Conservation (phyloP, 2,329 filamentous ascomycete genomes). For the Fusarium tuaranense region DNA sequence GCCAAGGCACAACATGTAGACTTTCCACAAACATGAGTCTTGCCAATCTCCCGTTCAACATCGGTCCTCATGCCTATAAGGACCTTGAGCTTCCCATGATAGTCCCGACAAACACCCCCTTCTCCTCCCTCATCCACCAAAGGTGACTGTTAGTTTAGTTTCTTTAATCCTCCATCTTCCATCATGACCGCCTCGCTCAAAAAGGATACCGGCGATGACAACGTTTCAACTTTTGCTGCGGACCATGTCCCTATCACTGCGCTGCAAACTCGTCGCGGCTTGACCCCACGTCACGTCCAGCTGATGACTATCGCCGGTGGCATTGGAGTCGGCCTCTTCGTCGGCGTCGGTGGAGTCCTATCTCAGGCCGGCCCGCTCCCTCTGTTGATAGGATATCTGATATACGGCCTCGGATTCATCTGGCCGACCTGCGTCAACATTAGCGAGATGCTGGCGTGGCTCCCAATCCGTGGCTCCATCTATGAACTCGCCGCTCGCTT, state of each 20-base stretch:
- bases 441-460: conserved; percentile 68
- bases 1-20: no score
- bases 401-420: conserved; percentile 58
- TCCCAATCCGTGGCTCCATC: conserved; percentile 66
- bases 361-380: conserved; percentile 57
- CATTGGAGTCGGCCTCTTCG: conserved; percentile 59
- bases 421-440: conserved; percentile 60
- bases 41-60: neutral
- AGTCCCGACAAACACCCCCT: neutral
- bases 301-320: conserved; percentile 63
- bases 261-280: conserved; percentile 37
- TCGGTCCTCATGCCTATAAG: neutral
- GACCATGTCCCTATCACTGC: neutral
- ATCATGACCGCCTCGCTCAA: neutral
- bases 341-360: conserved; percentile 58
- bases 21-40: neutral
- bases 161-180: neutral
- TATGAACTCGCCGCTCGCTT: conserved; percentile 68
- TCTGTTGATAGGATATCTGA: conserved; percentile 57
- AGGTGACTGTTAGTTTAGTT: neutral
- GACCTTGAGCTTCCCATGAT: neutral
- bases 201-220: neutral
- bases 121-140: neutral
- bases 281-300: conserved; percentile 58
- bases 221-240: neutral